These are phyloP conservation scores for Nadsonia starkeyi-henricii DNA, from an alignment of 1,139 yeast species.

Conservation along the genomic window DNA sequence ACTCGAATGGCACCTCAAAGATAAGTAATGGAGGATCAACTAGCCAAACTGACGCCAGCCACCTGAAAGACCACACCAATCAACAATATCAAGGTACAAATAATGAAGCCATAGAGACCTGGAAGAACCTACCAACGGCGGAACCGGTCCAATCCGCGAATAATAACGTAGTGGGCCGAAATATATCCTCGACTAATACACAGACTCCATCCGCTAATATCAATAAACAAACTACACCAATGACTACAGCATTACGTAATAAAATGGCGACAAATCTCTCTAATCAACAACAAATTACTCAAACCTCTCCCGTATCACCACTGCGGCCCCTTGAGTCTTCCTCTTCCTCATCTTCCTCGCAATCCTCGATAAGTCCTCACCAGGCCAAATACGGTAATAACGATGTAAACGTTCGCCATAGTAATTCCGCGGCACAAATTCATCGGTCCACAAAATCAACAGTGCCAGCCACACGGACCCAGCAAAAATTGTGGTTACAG, in stretches of 20 bases:
- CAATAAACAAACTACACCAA: background rate
- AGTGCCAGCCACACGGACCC: background rate
- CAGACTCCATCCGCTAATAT: background rate
- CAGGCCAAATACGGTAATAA: too few species aligned
- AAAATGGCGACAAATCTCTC: background rate
- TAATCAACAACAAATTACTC: background rate
- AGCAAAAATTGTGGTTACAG: background rate
- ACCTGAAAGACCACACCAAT: background rate
- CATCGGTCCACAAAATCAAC: background rate
- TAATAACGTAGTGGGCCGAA: background rate
- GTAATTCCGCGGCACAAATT: background rate
- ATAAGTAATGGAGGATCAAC: background rate
- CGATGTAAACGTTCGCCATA: background rate
- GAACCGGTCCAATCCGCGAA: background rate
- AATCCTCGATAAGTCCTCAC: background rate
- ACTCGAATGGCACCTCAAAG: background rate
- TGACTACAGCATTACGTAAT: background rate
- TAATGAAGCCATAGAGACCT: background rate
- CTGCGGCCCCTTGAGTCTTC: background rate
- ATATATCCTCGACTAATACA: background rate
- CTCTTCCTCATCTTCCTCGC: background rate
- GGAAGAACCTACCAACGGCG: background rate
- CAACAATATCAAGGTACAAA: background rate
- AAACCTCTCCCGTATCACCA: background rate
- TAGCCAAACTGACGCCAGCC: too few species aligned